Base-by-base conservation (phyloP, 495 filamentous ascomycete genomes). In the Gamarada debralockiae region DNA sequence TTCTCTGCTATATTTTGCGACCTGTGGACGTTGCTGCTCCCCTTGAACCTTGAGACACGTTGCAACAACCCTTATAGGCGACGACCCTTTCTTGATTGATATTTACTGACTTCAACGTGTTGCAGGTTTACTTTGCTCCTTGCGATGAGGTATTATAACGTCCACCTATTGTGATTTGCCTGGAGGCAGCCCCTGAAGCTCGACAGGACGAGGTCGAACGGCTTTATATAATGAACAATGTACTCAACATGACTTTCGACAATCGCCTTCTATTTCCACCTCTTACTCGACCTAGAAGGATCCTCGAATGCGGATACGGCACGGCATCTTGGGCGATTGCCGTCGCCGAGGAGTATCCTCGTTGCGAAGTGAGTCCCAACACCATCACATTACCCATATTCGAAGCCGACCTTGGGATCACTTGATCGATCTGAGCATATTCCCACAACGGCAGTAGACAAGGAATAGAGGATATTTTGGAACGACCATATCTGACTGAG, bases 231-330 rank as follows among this genome's bases (percentile, higher is more conserved):
- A 81, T 91, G 65, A 81, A 96, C 62, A 68, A 69, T 24, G 73
- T 96, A 13, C 78, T 96, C 56, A 80, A 80, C 53, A 74, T 73
- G 56, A 70, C 91, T 51, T 95, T 95, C 65, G 85, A 92, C 33
- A 74, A 77, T 50, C 76, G 85, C 60, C 75, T 92, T 20, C 84
- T 95, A 57, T 93, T 96, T 62, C 85, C 89, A 34, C 87, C 88
- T 8, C 73, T 95, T 48, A 67, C 65, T 29, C 69, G 73, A 27
- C 83, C 83, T 49, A 67, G 72, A 63, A 76, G 82, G 67, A 77
- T 92, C 50, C 66, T 98, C 56, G 92, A 96, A 55, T 86, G 87
- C 67, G 83, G 88, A 10, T 83, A 80, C 73, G 85, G 90, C 36
- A 73, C 82, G 13, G 89, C 73, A 34, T 73, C 74, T 5, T 85